Percentiles rank a stretch among this genome's conserved stretches.
phyloP scores from a whole-genome alignment of 805 yeast species.

The Saccharomyces mikatae region DNA sequence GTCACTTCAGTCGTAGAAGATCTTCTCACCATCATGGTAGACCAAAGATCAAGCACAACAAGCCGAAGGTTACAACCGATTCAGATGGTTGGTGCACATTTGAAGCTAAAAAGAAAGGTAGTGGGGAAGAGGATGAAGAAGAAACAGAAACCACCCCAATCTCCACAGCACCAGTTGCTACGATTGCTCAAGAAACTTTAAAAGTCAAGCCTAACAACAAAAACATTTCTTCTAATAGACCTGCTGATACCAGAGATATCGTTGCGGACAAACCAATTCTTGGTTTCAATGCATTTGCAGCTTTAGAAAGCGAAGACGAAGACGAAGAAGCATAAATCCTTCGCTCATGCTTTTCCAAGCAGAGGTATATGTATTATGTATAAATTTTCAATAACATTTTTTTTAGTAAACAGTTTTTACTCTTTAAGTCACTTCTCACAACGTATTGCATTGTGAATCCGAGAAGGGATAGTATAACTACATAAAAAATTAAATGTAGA shows the following conservation, averaged over 20 bases:
- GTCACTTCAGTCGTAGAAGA: slow-evolving; percentile 49
- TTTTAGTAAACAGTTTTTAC: neutral
- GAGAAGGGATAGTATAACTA: neutral
- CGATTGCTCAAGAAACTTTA: slow-evolving; percentile 36
- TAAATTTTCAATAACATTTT: neutral
- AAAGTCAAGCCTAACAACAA: slow-evolving; percentile 65
- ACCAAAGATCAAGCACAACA: slow-evolving; percentile 54
- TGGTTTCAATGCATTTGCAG: slow-evolving; percentile 75
- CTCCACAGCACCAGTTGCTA: slow-evolving; percentile 19
- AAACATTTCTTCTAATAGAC: slow-evolving; percentile 65
- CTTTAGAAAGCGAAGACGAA: slow-evolving; percentile 53
- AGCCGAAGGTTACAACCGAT: slow-evolving; percentile 46
- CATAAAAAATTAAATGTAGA: slow-evolving; percentile 17
- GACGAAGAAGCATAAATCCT: slow-evolving; percentile 32
- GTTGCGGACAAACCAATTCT: slow-evolving; percentile 58
- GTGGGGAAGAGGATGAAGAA: slow-evolving; percentile 27
- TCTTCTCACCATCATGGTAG: slow-evolving; percentile 39
- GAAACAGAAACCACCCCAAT: slow-evolving; percentile 37
- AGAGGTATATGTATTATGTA: neutral
- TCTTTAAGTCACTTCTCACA: neutral
- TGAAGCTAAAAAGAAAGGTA: slow-evolving; percentile 35
- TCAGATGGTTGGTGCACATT: slow-evolving; percentile 81
- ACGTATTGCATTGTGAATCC: neutral
- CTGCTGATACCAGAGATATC: slow-evolving; percentile 65
- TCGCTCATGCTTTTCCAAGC: neutral